Evolutionary conservation across 1,284 basidiomycete genomes (phyloP).

Genomic region (Rhodotorula sp.): DNA sequence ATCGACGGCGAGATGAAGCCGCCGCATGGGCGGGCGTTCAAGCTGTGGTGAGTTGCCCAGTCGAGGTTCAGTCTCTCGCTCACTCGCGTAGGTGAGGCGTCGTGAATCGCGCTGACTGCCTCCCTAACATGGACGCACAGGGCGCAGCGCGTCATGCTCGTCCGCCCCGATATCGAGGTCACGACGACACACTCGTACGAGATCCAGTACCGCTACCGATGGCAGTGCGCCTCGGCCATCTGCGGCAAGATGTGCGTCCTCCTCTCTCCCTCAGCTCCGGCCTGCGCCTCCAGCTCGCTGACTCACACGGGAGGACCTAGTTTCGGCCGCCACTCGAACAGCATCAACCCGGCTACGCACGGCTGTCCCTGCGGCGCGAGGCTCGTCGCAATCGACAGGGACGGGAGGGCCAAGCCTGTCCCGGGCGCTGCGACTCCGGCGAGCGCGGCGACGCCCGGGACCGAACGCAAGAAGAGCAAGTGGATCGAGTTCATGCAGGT

Average conservation of each 20-base stretch:
- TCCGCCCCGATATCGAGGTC: conserved; percentile 66
- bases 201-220: conserved; percentile 66
- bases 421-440: neutral
- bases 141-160: conserved; percentile 61
- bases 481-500: conserved; percentile 37
- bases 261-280: neutral
- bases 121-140: conserved; percentile 56
- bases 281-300: neutral
- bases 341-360: conserved; percentile 67
- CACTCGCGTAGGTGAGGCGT: no score
- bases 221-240: conserved; percentile 60
- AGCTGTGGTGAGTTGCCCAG: conserved; percentile 61
- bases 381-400: conserved; percentile 31
- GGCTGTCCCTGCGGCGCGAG: conserved; percentile 55
- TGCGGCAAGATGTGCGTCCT: conserved; percentile 66
- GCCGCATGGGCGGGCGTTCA: conserved; percentile 62
- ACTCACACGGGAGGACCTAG: conserved; percentile 50
- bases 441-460: conserved; percentile 1
- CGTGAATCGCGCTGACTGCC: no score
- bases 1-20: conserved; percentile 67
- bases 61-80: neutral
- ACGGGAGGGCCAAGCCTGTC: conserved; percentile 14
- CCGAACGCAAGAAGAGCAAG: conserved; percentile 30
- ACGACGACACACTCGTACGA: conserved; percentile 58
- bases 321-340: conserved; percentile 74